Base-by-base conservation (phyloP, 345 rosid species). In the Anastatica hierochuntica region DNA sequence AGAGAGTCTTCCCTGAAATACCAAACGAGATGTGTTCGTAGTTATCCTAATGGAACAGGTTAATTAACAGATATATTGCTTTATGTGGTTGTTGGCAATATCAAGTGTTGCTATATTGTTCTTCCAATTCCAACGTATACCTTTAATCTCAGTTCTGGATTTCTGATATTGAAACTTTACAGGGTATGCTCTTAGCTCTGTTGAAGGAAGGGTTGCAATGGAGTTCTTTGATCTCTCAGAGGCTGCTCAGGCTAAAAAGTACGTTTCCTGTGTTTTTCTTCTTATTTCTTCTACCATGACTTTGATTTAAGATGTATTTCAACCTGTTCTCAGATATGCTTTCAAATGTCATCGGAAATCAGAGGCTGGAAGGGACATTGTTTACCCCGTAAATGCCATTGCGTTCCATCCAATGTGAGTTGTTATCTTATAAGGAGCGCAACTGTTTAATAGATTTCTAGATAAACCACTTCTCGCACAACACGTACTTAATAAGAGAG, bases 161-260 rank as follows among this genome's bases (percentile, higher is more conserved):
- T 21, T 50, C 17, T 46, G 49, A 46, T 50, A 61, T 45, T 17
- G 23, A n/a, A 45, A 17, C 3, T 72, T 36, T 77, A 71, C 82
- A 92, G 99, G 99, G 53, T 92, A 88, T 77, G 99, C 99, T 56
- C 90, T 94, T 52, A 94, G 97, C 73, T 94, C 97, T 51, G 95
- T 94, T 54, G 99, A 94, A 74, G 99, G 99, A 59, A 77, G 99
- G 55, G 95, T 94, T 46, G 86, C 99, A 12, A 94, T 94, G 97
- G 99, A 94, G 61, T 88, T 85, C 56, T 94, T 94, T 64, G 99
- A 88, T 75, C 85, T 76, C 17, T 83, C 99, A 34, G 99, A 94
- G 58, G 76, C 95, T 43, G 85, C 85, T 71, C 99, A 94, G 68
- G 83, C 95, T 53, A 94, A 94, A 83, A 94, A 88, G 99, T 94